Conservation (phyloP, 257 asterid genomes). For the Capsicum rhomboideum region DNA sequence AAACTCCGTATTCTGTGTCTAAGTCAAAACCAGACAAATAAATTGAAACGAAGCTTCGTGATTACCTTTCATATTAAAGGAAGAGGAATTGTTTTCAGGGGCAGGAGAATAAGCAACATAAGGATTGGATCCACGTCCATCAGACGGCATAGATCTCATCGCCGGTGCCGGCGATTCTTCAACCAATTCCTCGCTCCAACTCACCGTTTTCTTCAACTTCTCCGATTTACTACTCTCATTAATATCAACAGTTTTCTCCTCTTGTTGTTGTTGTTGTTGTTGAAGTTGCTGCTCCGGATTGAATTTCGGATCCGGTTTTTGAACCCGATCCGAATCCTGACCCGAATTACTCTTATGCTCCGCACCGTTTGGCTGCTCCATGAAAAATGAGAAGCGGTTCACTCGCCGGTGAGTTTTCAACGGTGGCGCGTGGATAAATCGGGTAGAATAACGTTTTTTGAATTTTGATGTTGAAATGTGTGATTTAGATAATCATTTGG, state of each 20-base stretch:
- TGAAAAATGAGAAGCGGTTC: background rate
- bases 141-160: conserved; percentile 7
- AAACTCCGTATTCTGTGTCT: no score
- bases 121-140: conserved; percentile 53
- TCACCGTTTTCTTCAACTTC: background rate
- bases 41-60: no score
- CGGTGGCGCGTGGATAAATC: background rate
- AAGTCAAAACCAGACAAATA: no score
- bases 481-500: background rate
- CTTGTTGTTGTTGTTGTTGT: no score
- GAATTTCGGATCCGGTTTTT: background rate
- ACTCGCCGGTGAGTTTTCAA: background rate
- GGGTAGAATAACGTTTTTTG: background rate
- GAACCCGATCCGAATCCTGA: background rate
- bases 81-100: conserved; percentile 32
- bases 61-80: conserved; percentile 49
- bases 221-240: background rate
- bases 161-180: conserved; percentile 32
- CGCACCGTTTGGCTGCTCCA: background rate
- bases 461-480: background rate
- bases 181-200: conserved; percentile 3
- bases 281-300: no score
- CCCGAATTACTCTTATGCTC: background rate
- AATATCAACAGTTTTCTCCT: no score
- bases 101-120: conserved; percentile 56